Evolutionary conservation across 768 basidiomycete genomes (phyloP).

Genomic region (Pilatotrama ljubarskyi): DNA sequence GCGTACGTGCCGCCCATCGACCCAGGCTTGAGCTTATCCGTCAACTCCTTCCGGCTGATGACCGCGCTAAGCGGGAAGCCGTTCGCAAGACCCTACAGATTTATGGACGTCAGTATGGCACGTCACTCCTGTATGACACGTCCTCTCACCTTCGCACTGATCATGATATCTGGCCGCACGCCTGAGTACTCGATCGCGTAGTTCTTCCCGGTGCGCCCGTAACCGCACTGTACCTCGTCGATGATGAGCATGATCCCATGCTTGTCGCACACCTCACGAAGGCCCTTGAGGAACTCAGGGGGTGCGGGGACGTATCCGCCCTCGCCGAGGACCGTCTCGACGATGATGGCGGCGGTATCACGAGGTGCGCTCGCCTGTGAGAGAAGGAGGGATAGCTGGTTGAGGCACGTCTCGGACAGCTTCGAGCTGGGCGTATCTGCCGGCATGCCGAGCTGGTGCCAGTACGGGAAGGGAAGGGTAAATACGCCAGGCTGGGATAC

Average conservation of each 20-base stretch:
- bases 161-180: constrained; percentile 84
- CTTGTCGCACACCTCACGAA: constrained; percentile 84
- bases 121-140: background rate
- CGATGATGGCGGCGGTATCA: constrained; percentile 91
- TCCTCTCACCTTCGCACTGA: constrained; percentile 75
- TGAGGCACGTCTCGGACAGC: constrained; percentile 64
- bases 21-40: constrained; percentile 77
- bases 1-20: constrained; percentile 90
- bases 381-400: constrained; percentile 79
- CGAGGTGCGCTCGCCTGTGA: constrained; percentile 77
- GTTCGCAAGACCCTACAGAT: constrained; percentile 73
- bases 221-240: constrained; percentile 90
- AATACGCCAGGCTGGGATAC: constrained; percentile 76
- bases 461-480: constrained; percentile 84
- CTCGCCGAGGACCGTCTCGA: constrained; percentile 94
- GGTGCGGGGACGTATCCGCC: constrained; percentile 95
- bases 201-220: constrained; percentile 81
- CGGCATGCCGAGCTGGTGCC: constrained; percentile 77
- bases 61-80: constrained; percentile 93
- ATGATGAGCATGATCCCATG: constrained; percentile 82
- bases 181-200: constrained; percentile 84
- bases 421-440: constrained; percentile 54
- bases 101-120: background rate
- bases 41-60: constrained; percentile 76
- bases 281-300: constrained; percentile 70